Evolutionary conservation across 345 rosid species (phyloP), one percentile per base, ranked within the genome.

Genomic region (Eucalyptus virginea): DNA sequence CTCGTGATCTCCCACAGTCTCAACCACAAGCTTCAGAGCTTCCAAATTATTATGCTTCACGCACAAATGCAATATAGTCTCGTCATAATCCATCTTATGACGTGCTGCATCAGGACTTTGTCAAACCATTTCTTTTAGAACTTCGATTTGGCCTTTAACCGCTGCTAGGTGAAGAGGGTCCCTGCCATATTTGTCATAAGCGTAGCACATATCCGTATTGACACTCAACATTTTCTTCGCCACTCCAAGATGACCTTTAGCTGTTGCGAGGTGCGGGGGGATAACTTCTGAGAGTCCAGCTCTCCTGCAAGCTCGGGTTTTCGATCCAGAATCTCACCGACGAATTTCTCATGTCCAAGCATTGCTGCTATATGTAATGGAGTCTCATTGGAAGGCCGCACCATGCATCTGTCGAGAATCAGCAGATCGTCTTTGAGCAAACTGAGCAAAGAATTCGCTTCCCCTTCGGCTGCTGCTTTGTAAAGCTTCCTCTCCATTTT

Each of bases 401-500:
- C 30, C 12, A 58, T 11, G 13, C n/a, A 58, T 58, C 14, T 58
- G 2, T 58, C 1, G 6, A 58, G 65, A 26, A 58, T 58, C n/a
- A 58, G n/a, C 3, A 1, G 65, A 58, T 58, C n/a, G 30, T 58
- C n/a, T 0, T 58, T 0, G 2, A 58, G 65, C 65, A 58, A 58
- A 26, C n/a, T 4, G 1, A 26, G 65, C n/a, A 58, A 58, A 58
- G 65, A 58, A 58, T 1, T 26, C 1, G 6, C 65, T 4, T 58
- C 65, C 30, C 65, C 62, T 24, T 58, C 65, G 13, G 30, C 65
- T 58, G 62, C 62, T 56, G 3, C 65, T 58, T 24, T 26, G 30
- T 24, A 58, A 58, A 58, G 62, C 56, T 0, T 52, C 30, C 14
- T 0, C 65, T 58, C 65, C 65, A 58, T 58, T 58, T 58, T 24